Evolutionary conservation across 257 asterid species (phyloP).

Genomic region (Fraxinus quadrangulata): DNA sequence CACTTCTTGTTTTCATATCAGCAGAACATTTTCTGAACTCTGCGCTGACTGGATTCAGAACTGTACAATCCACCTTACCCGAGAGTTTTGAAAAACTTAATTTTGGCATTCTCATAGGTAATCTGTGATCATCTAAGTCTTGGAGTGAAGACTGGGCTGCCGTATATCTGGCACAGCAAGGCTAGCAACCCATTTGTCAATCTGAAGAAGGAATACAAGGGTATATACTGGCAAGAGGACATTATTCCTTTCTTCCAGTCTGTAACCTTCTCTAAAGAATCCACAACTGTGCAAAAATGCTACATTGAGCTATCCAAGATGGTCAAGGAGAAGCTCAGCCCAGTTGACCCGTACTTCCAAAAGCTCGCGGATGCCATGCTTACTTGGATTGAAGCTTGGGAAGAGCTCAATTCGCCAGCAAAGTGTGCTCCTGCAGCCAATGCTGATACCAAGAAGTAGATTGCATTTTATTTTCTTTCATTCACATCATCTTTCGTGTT

Average conservation of each 20-base stretch:
- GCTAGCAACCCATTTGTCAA: conserved; percentile 79
- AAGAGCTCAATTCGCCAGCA: conserved; percentile 47
- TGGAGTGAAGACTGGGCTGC: conserved; percentile 78
- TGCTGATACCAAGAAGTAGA: conserved; percentile 39
- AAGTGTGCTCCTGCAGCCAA: conserved; percentile 24
- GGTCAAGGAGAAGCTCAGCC: conserved; percentile 55
- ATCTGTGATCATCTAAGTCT: conserved; percentile 63
- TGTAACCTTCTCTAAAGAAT: conserved; percentile 47
- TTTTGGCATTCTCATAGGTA: conserved; percentile 37
- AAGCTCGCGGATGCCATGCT: conserved; percentile 73
- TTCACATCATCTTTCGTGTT: neutral
- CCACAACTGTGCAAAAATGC: conserved; percentile 65
- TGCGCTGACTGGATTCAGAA: too few relatives aligned
- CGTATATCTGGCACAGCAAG: conserved; percentile 82
- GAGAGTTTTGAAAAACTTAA: neutral
- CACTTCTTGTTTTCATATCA: neutral
- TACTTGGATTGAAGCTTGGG: conserved; percentile 76
- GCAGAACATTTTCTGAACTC: too few relatives aligned
- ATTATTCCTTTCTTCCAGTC: conserved; percentile 74
- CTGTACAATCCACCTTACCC: neutral
- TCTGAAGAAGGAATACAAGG: conserved; percentile 67
- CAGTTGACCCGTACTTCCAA: conserved; percentile 58
- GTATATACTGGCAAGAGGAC: conserved; percentile 75
- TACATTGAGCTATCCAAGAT: conserved; percentile 68
- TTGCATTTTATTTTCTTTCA: neutral